Percentiles rank a stretch among this genome's conserved stretches.
Evolutionary conservation across 371 early-diverging fungal genomes (phyloP).

Genomic region (Rhizomucor miehei): DNA sequence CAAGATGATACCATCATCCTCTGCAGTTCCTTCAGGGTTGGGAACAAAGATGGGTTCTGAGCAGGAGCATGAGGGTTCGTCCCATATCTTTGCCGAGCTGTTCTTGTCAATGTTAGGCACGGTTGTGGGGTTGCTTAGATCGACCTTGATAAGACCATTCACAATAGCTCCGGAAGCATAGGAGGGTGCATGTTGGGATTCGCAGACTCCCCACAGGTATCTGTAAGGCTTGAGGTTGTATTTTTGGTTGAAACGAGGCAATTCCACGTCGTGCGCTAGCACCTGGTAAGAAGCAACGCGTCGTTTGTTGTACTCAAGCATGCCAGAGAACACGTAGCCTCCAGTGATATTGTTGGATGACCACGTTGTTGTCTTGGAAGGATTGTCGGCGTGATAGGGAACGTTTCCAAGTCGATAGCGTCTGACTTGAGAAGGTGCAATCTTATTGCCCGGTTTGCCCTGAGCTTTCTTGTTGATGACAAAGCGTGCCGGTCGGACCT

Average conservation of each 20-base stretch:
- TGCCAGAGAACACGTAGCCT: constrained; percentile 9
- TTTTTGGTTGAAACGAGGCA: constrained; percentile 57
- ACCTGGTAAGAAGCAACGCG: constrained; percentile 42
- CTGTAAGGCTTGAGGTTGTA: constrained; percentile 44
- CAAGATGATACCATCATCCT: constrained; percentile 69
- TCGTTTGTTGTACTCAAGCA: constrained; percentile 30
- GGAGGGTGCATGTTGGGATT: constrained; percentile 37
- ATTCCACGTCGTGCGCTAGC: constrained; percentile 52
- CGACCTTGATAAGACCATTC: constrained; percentile 57
- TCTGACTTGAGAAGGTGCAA: constrained; percentile 43
- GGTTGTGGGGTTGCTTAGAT: constrained; percentile 36
- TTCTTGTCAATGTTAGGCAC: constrained; percentile 28
- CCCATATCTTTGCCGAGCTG: constrained; percentile 39
- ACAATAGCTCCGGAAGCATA: constrained; percentile 47
- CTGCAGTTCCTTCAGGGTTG: constrained; percentile 39
- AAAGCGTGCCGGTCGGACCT: constrained; percentile 38
- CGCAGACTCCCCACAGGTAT: constrained; percentile 60
- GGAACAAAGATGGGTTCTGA: constrained; percentile 73
- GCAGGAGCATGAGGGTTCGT: constrained; percentile 56
- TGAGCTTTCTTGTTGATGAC: constrained; percentile 35
- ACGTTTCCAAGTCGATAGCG: constrained; percentile 41
- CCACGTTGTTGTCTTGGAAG: neutral
- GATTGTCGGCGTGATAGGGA: constrained; percentile 15
- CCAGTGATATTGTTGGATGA: constrained; percentile 14
- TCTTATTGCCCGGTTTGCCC: constrained; percentile 31